phyloP scores from a whole-genome alignment of 1,284 basidiomycete genomes.

The Puccinia triticina region DNA sequence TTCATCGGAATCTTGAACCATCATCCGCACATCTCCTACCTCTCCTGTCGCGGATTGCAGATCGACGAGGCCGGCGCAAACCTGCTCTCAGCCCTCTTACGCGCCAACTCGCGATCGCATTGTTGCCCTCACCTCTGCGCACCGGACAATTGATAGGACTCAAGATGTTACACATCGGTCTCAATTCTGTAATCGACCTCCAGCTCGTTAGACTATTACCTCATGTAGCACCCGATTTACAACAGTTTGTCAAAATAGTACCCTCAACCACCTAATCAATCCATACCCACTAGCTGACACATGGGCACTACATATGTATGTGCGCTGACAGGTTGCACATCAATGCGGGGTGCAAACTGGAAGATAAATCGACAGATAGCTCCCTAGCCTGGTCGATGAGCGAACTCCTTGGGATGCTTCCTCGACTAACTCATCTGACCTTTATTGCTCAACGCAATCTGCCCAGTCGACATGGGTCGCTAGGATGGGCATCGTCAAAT shows the following conservation, averaged over 20 bases:
- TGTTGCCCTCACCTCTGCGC: not conserved
- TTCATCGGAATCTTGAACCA: conserved; percentile 47
- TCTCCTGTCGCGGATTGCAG: conserved; percentile 45
- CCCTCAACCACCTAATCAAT: not conserved
- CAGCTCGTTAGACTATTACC: conserved; percentile 40
- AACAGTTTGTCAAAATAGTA: conserved; percentile 24
- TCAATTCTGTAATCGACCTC: conserved; percentile 32
- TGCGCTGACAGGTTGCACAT: conserved; percentile 36
- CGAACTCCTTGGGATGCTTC: conserved; percentile 20
- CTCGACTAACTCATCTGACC: conserved; percentile 32
- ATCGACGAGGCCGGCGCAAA: conserved; percentile 6
- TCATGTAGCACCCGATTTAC: conserved; percentile 27
- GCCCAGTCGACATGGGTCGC: conserved; percentile 10
- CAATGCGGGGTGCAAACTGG: conserved; percentile 40
- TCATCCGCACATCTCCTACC: conserved; percentile 32
- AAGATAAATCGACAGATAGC: conserved; percentile 11
- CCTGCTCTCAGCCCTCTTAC: conserved; percentile 25
- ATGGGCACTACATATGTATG: not conserved
- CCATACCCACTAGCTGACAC: not conserved
- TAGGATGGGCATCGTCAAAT: conserved; percentile 27
- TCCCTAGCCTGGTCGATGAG: conserved; percentile 23
- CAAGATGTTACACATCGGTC: conserved; percentile 39
- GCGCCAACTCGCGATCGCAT: conserved; percentile 20
- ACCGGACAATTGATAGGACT: conserved; percentile 11
- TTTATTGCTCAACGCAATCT: conserved; percentile 45